Evolutionary conservation across 371 early-diverging fungal genomes (phyloP).

Genomic region (Mucor circinelloides): DNA sequence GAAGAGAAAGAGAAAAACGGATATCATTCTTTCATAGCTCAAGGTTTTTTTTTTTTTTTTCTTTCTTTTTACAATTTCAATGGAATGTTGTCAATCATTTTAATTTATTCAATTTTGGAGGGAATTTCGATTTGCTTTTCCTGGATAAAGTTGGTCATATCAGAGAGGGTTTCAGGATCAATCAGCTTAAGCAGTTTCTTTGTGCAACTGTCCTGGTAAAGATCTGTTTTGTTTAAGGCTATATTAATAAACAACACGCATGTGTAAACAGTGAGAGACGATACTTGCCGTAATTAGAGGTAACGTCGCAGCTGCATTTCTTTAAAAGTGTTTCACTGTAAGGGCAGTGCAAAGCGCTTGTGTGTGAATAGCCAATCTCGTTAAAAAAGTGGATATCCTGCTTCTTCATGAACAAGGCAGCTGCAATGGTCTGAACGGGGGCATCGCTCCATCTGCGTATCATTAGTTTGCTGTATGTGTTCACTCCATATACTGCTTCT

Average conservation of each 20-base stretch:
- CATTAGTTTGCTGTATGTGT: neutral
- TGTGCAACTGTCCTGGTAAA: slow-evolving; percentile 36
- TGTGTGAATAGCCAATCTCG: slow-evolving; percentile 80
- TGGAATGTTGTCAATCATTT: slow-evolving; percentile 2
- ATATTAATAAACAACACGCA: neutral
- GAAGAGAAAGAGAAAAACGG: neutral
- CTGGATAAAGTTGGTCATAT: slow-evolving; percentile 8
- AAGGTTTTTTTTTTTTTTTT: no score
- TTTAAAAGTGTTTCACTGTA: slow-evolving; percentile 20
- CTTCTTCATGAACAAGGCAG: slow-evolving; percentile 75
- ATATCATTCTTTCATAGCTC: no score
- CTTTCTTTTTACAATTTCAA: neutral
- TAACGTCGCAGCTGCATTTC: slow-evolving; percentile 39
- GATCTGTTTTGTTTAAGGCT: slow-evolving; percentile 21
- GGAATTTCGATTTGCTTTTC: slow-evolving; percentile 6
- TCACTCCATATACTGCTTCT: neutral
- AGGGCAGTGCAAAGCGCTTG: slow-evolving; percentile 50
- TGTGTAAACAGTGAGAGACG: neutral
- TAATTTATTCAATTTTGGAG: slow-evolving; percentile 3
- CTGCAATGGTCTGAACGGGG: slow-evolving; percentile 82
- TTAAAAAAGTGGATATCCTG: slow-evolving; percentile 89
- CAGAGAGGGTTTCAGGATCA: slow-evolving; percentile 17
- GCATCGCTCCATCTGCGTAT: slow-evolving; percentile 66
- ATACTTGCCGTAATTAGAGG: slow-evolving; percentile 29
- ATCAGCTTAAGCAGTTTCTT: slow-evolving; percentile 25